phyloP scores from a whole-genome alignment of 495 filamentous ascomycete species.

The Gamarada debralockiae region DNA sequence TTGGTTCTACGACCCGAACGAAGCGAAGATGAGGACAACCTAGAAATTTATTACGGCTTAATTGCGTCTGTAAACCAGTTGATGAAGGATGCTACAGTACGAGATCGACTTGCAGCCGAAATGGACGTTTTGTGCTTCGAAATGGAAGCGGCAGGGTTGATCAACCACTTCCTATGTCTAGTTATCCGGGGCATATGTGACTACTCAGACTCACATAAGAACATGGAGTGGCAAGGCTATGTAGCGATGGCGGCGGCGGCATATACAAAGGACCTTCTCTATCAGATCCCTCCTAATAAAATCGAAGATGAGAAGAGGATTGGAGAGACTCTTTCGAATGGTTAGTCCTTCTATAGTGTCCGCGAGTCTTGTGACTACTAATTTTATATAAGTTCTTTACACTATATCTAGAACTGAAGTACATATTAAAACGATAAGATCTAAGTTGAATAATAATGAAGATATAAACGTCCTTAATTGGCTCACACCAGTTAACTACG shows the following conservation, averaged over 20 bases:
- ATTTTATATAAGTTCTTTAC: conserved; percentile 2
- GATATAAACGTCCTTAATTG: conserved; percentile 22
- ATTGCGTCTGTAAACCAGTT: conserved; percentile 27
- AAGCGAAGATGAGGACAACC: conserved; percentile 24
- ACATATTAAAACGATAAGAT: conserved; percentile 6
- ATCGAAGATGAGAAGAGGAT: conserved; percentile 33
- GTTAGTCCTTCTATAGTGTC: conserved; percentile 1
- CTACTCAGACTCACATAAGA: no score
- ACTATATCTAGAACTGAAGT: conserved; percentile 3
- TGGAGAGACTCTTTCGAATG: not conserved
- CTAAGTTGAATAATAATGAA: not conserved
- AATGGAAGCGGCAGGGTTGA: no score
- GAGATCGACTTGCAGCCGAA: conserved; percentile 13
- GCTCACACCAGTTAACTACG: conserved; percentile 24
- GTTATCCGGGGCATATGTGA: no score
- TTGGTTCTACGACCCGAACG: conserved; percentile 25
- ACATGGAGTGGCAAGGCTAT: no score
- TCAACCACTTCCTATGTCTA: no score
- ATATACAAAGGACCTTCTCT: conserved; percentile 24
- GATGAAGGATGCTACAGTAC: conserved; percentile 15
- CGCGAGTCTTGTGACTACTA: conserved; percentile 1
- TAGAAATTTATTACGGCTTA: conserved; percentile 29
- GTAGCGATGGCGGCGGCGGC: conserved; percentile 33
- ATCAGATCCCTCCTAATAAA: conserved; percentile 25
- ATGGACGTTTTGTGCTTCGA: conserved; percentile 34